Percentiles rank a stretch among this genome's conserved stretches.
These are phyloP conservation scores for Emmonsia crescens DNA, from an alignment of 2,329 filamentous ascomycete species.

Conservation along the genomic window DNA sequence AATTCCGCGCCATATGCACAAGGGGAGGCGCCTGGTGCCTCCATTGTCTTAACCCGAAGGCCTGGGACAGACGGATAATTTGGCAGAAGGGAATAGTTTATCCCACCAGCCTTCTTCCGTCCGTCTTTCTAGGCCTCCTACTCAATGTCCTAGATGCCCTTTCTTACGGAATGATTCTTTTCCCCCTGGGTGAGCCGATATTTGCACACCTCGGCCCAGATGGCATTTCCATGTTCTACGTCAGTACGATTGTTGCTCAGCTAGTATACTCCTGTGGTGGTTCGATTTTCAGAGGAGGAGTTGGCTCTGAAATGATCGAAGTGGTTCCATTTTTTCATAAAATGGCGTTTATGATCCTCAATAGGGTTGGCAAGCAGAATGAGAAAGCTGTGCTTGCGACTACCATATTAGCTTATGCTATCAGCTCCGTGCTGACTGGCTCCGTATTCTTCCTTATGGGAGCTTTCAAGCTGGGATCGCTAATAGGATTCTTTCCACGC, in stretches of 20 bases:
- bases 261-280: conserved; percentile 74
- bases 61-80: conserved; percentile 59
- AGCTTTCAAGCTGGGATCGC: conserved; percentile 71
- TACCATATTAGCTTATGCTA: conserved; percentile 79
- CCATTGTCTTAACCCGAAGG: conserved; percentile 49
- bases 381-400: conserved; percentile 84
- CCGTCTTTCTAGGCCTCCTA: conserved; percentile 76
- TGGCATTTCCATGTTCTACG: conserved; percentile 96
- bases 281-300: conserved; percentile 79
- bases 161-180: conserved; percentile 94
- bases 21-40: conserved; percentile 17
- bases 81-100: conserved; percentile 54
- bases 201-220: conserved; percentile 82
- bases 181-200: conserved; percentile 75
- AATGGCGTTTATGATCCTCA: conserved; percentile 84
- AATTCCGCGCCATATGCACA: background rate
- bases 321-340: conserved; percentile 98
- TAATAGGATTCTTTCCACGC: conserved; percentile 93
- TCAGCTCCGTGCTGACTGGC: conserved; percentile 85
- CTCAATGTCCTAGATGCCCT: conserved; percentile 90
- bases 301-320: conserved; percentile 97
- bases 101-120: conserved; percentile 63
- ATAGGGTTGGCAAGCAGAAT: conserved; percentile 64
- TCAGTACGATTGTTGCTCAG: conserved; percentile 92
- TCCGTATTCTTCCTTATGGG: conserved; percentile 88